Evolutionary conservation across 139 green algal genomes (phyloP).

Genomic region (Chlamydomonas asymmetrica): DNA sequence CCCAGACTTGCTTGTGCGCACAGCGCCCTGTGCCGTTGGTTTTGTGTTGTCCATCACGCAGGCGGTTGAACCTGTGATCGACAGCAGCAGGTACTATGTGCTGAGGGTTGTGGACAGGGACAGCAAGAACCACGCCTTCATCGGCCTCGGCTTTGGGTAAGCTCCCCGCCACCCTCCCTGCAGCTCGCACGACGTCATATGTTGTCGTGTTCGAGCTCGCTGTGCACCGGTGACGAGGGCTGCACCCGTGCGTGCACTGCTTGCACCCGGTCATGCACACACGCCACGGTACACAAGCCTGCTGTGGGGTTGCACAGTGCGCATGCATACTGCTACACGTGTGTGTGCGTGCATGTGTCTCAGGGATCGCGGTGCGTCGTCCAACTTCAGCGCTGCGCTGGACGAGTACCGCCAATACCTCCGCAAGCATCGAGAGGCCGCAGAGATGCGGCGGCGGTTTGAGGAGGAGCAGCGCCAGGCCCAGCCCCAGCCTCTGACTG

Average conservation of each 20-base stretch:
- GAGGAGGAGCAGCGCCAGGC: conserved; percentile 26
- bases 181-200: too few species aligned
- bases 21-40: background rate
- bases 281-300: too few species aligned
- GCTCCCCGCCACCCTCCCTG: background rate
- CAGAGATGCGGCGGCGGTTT: conserved; percentile 28
- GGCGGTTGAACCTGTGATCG: conserved; percentile 73
- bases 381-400: conserved; percentile 71
- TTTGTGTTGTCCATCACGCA: conserved; percentile 13
- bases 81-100: conserved; percentile 71
- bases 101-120: conserved; percentile 60
- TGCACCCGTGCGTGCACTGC: too few species aligned
- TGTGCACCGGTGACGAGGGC: too few species aligned
- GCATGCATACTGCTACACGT: too few species aligned
- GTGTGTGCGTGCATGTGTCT: too few species aligned
- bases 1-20: background rate
- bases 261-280: too few species aligned
- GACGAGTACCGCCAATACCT: conserved; percentile 73
- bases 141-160: conserved; percentile 72
- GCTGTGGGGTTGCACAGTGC: too few species aligned
- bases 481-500: too few species aligned
- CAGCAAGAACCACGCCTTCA: conserved; percentile 65
- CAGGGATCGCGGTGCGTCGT: conserved; percentile 63
- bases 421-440: conserved; percentile 53
- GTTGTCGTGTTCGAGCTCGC: too few species aligned